Conservation (phyloP, 768 basidiomycete species). For the Mycena belliarum region DNA sequence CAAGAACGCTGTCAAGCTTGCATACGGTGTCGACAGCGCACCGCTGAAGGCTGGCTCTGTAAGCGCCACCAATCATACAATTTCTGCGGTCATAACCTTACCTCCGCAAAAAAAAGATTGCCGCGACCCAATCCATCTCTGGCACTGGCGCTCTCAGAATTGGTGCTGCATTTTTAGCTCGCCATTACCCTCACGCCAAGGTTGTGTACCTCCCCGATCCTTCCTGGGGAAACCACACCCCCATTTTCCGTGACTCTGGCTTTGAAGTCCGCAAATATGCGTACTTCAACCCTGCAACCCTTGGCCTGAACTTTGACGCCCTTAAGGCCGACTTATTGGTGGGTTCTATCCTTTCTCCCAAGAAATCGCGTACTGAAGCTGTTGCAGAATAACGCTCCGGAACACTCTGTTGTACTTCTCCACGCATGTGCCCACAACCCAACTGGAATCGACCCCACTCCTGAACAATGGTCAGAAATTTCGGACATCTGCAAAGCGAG, state of each 20-base stretch:
- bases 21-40: constrained; percentile 81
- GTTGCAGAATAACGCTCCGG: constrained; percentile 59
- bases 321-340: constrained; percentile 87
- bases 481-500: constrained; percentile 86
- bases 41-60: constrained; percentile 75
- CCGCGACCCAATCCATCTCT: constrained; percentile 92
- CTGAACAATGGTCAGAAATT: constrained; percentile 89
- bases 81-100: constrained; percentile 13
- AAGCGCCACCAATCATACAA: constrained; percentile 40
- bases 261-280: constrained; percentile 90
- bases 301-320: constrained; percentile 89
- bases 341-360: constrained; percentile 23
- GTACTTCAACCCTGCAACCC: constrained; percentile 91
- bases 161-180: constrained; percentile 88
- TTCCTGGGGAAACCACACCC: constrained; percentile 97
- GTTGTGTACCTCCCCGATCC: constrained; percentile 90
- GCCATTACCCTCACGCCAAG: constrained; percentile 85
- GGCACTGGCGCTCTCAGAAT: constrained; percentile 97
- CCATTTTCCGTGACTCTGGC: constrained; percentile 92
- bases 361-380: neutral
- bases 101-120: constrained; percentile 59
- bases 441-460: constrained; percentile 95
- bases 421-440: constrained; percentile 99
- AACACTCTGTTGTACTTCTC: constrained; percentile 81
- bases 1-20: constrained; percentile 83